Evolutionary conservation across 441 rosid genomes (phyloP).

Genomic region (Erodium moschatum): DNA sequence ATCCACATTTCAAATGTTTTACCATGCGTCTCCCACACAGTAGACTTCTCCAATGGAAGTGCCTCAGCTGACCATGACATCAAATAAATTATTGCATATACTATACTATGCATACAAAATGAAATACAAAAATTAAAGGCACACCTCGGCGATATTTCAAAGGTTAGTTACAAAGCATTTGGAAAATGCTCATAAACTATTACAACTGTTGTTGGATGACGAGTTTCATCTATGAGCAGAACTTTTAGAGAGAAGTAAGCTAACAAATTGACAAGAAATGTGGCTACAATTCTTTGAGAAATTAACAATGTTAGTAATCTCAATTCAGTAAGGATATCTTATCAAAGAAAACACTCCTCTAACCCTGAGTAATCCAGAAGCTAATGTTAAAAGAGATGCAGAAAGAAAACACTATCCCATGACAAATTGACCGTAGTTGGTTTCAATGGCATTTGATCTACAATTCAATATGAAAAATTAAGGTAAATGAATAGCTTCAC

Average conservation of each 20-base stretch:
- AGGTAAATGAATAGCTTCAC: background rate
- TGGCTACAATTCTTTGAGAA: background rate
- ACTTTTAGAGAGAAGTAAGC: background rate
- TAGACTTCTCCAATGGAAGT: slow-evolving; percentile 50
- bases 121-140: slow-evolving; percentile 18
- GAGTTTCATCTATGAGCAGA: background rate
- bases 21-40: slow-evolving; percentile 67
- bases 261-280: background rate
- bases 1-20: slow-evolving; percentile 82
- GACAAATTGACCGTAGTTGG: background rate
- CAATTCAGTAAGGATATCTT: background rate
- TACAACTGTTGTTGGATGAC: background rate
- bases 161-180: background rate
- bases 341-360: background rate
- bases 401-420: background rate
- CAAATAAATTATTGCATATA: slow-evolving; percentile 21
- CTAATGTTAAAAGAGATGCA: background rate
- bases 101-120: background rate
- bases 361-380: background rate
- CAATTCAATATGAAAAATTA: background rate
- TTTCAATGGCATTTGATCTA: background rate
- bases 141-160: slow-evolving; percentile 5
- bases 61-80: slow-evolving; percentile 45
- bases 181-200: background rate
- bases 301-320: background rate